phyloP scores from a whole-genome alignment of 345 rosid species.

The Leavenworthia alabamica region DNA sequence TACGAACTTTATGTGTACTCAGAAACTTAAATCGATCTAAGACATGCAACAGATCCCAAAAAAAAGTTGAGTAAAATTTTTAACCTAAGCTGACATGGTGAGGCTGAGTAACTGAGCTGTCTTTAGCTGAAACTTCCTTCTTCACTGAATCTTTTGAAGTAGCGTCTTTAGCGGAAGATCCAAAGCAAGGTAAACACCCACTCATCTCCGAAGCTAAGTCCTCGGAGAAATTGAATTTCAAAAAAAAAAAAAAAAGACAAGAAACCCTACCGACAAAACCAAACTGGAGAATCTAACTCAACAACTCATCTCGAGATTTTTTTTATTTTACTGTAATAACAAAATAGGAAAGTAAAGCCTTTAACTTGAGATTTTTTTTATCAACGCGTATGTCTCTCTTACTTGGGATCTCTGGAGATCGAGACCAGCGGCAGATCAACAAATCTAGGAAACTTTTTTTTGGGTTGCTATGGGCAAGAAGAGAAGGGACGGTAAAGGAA shows the following conservation, averaged over 20 bases:
- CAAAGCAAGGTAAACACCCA: slow-evolving; percentile 97
- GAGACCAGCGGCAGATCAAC: slow-evolving; percentile 74
- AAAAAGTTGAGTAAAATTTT: neutral
- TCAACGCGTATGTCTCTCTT: slow-evolving; percentile 30
- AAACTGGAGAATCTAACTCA: slow-evolving; percentile 30
- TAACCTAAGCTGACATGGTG: slow-evolving; percentile 72
- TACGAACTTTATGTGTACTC: slow-evolving; percentile 19
- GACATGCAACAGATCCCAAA: slow-evolving; percentile 27
- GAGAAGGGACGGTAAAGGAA: slow-evolving; percentile 45
- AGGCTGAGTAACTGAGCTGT: slow-evolving; percentile 65
- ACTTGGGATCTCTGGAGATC: slow-evolving; percentile 53
- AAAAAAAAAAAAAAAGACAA: slow-evolving; percentile 21
- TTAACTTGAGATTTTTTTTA: slow-evolving; percentile 16
- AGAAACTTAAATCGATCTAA: slow-evolving; percentile 21
- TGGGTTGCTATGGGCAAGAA: slow-evolving; percentile 29
- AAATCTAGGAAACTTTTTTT: slow-evolving; percentile 44
- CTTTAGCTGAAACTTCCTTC: slow-evolving; percentile 74
- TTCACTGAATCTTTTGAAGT: slow-evolving; percentile 54
- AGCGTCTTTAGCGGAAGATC: slow-evolving; percentile 74
- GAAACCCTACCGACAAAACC: slow-evolving; percentile 36
- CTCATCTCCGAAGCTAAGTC: slow-evolving; percentile 52
- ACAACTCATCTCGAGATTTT: slow-evolving; percentile 27
- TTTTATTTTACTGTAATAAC: neutral
- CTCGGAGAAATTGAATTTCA: slow-evolving; percentile 41
- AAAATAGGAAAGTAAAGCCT: slow-evolving; percentile 6